Base-by-base conservation (phyloP, 2,329 filamentous ascomycete species). In the Coccinonectria pachysandricola region DNA sequence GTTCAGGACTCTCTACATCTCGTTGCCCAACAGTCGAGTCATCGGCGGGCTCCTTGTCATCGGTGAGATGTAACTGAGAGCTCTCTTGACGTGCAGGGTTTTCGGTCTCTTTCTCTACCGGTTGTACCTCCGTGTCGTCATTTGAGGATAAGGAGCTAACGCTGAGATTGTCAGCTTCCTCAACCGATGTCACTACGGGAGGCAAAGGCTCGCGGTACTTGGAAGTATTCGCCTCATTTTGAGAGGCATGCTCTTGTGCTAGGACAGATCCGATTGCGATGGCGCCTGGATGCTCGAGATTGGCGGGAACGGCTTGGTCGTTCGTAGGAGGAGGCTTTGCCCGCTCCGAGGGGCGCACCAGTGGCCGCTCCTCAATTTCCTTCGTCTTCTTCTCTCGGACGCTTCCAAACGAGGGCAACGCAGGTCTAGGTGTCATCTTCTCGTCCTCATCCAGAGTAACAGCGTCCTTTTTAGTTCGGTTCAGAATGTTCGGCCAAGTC, bases 361-460 rank as follows among this genome's bases (percentile, higher is more conserved):
- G 55, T 0, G 68, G 63, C 3, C 73, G 61, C 41, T 77, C 78
- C 19, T 66, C 57, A 1, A 55, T 41, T 25, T 72, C 65, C 19
- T 57, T 64, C 6, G 54, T 47, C 37, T 73, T 75, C 50, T 70
- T 74, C 15, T 76, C 72, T 12, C 78, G 66, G 12, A 87, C 64
- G 43, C 81, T 86, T 11, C 80, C 80, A 50, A 87, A 87, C 2
- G 68, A 77, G 2, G 81, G 81, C 19, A 87, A 56, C 2, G 74
- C 75, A 6, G 81, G 79, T 16, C 79, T 62, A n/a, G 81, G 81
- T 39, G 74, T 74, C 77, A 85, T 83, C 9, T 74, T 57, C 33
- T 77, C 68, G 21, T 80, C 74, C 15, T 80, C 72, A n/a, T 77
- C 65, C 3, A 64, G 37, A 8, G 53, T 33, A 10, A 56, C 27